Percentiles rank a stretch among this genome's conserved stretches.
These are phyloP conservation scores for Nectriaceae sp. DNA, from an alignment of 2,329 filamentous ascomycete genomes.

Conservation along the genomic window DNA sequence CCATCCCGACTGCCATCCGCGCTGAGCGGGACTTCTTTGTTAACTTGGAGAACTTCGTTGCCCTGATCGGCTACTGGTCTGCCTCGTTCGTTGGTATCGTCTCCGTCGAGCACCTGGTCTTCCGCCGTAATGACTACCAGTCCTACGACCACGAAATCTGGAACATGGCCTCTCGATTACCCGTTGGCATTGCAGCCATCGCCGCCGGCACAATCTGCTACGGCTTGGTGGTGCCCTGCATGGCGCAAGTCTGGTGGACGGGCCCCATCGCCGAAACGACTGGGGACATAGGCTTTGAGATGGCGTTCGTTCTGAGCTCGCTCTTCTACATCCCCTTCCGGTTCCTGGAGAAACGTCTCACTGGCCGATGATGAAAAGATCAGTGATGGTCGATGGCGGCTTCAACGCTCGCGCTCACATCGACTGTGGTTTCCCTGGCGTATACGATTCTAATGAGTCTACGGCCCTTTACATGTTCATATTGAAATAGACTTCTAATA, in stretches of 20 bases:
- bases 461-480: neutral
- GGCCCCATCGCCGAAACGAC: slow-evolving; percentile 61
- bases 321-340: slow-evolving; percentile 51
- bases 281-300: slow-evolving; percentile 67
- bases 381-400: neutral
- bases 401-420: neutral
- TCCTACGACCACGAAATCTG: slow-evolving; percentile 50
- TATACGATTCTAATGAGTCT: too few species aligned
- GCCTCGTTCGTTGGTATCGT: slow-evolving; percentile 55
- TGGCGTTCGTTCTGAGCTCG: slow-evolving; percentile 56
- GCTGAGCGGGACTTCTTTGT: slow-evolving; percentile 59
- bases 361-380: slow-evolving; percentile 21
- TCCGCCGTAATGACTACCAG: slow-evolving; percentile 45
- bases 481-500: too few species aligned
- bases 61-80: slow-evolving; percentile 61
- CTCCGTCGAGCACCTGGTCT: slow-evolving; percentile 49
- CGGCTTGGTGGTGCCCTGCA: slow-evolving; percentile 58
- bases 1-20: slow-evolving; percentile 59
- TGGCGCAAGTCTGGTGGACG: slow-evolving; percentile 62
- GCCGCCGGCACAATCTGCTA: slow-evolving; percentile 47
- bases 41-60: slow-evolving; percentile 58
- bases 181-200: slow-evolving; percentile 49
- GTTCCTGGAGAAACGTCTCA: slow-evolving; percentile 43
- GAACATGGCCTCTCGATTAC: slow-evolving; percentile 47
- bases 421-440: too few species aligned